Evolutionary conservation across 164 flowering plant genomes (phyloP).

Genomic region (Magnolia changhungtana): DNA sequence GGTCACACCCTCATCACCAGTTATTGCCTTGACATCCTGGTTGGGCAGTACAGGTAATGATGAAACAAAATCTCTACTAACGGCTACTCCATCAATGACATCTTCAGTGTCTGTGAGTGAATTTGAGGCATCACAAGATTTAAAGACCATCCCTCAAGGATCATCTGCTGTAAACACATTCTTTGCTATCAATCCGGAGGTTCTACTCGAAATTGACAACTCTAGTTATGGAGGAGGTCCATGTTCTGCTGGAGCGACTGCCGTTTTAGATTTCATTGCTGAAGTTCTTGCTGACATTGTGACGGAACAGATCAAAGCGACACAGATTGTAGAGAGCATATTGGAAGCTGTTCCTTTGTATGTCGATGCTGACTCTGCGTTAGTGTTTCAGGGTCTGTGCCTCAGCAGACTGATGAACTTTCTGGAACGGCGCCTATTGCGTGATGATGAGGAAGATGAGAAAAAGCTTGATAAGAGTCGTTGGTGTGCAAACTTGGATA

Average conservation of each 20-base stretch:
- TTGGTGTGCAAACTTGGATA: slow-evolving; percentile 88
- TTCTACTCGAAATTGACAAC: slow-evolving; percentile 86
- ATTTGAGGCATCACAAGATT: slow-evolving; percentile 49
- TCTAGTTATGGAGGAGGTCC: slow-evolving; percentile 97
- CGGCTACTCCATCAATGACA: slow-evolving; percentile 54
- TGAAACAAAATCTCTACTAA: slow-evolving; percentile 44
- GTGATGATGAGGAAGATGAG: slow-evolving; percentile 94
- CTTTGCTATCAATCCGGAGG: slow-evolving; percentile 53
- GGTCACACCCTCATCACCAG: slow-evolving; percentile 54
- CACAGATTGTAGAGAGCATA: slow-evolving; percentile 58
- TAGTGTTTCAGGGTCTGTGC: slow-evolving; percentile 94
- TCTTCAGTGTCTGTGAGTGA: slow-evolving; percentile 66
- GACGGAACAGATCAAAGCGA: slow-evolving; percentile 87
- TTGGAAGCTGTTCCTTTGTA: slow-evolving; percentile 79
- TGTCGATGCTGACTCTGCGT: slow-evolving; percentile 71
- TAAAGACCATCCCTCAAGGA: slow-evolving; percentile 55
- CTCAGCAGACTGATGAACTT: slow-evolving; percentile 87
- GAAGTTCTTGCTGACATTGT: slow-evolving; percentile 88
- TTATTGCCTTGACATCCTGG: slow-evolving; percentile 77
- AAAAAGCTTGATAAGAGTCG: slow-evolving; percentile 88
- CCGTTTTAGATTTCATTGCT: slow-evolving; percentile 86
- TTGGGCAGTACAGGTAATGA: slow-evolving; percentile 44
- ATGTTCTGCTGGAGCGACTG: slow-evolving; percentile 93
- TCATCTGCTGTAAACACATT: slow-evolving; percentile 41
- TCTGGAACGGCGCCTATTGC: slow-evolving; percentile 89